These are phyloP conservation scores for Fermentozyma sake DNA, from an alignment of 1,139 yeast species.

Conservation along the genomic window DNA sequence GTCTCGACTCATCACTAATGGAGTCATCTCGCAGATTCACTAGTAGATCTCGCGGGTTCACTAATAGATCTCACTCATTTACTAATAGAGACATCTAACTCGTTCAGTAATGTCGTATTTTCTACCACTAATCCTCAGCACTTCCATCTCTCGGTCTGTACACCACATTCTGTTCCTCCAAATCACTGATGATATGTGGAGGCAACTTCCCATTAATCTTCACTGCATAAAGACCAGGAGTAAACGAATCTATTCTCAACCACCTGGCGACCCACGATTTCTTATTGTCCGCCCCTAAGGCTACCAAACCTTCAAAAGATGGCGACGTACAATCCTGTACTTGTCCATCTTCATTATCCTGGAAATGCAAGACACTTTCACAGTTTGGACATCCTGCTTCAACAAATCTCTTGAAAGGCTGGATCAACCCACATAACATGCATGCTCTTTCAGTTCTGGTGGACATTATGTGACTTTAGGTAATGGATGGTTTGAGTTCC, in stretches of 20 bases:
- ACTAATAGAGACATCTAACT: too few relatives aligned
- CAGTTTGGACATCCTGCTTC: slow-evolving; percentile 96
- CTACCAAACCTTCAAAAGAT: slow-evolving; percentile 92
- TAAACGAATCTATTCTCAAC: slow-evolving; percentile 88
- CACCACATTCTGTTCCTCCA: slow-evolving; percentile 68
- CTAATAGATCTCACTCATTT: too few relatives aligned
- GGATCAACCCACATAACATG: slow-evolving; percentile 93
- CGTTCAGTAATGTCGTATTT: not conserved
- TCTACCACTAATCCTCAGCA: slow-evolving; percentile 59
- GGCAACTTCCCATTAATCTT: slow-evolving; percentile 91
- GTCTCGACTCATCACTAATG: too few relatives aligned
- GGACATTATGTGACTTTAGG: slow-evolving; percentile 43
- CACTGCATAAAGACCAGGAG: slow-evolving; percentile 89
- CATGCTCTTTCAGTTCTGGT: slow-evolving; percentile 87
- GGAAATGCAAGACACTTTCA: slow-evolving; percentile 75
- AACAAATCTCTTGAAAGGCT: slow-evolving; percentile 67
- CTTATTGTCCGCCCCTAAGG: slow-evolving; percentile 74
- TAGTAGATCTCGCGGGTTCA: too few relatives aligned
- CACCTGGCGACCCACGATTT: slow-evolving; percentile 97
- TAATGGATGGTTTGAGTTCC: too few relatives aligned
- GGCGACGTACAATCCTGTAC: slow-evolving; percentile 95
- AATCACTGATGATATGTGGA: slow-evolving; percentile 70
- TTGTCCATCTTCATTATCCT: slow-evolving; percentile 77
- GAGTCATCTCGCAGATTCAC: too few relatives aligned
- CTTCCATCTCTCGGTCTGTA: slow-evolving; percentile 97